Conservation (phyloP, 2,329 filamentous ascomycete genomes). For the Pochonia chlamydosporia region DNA sequence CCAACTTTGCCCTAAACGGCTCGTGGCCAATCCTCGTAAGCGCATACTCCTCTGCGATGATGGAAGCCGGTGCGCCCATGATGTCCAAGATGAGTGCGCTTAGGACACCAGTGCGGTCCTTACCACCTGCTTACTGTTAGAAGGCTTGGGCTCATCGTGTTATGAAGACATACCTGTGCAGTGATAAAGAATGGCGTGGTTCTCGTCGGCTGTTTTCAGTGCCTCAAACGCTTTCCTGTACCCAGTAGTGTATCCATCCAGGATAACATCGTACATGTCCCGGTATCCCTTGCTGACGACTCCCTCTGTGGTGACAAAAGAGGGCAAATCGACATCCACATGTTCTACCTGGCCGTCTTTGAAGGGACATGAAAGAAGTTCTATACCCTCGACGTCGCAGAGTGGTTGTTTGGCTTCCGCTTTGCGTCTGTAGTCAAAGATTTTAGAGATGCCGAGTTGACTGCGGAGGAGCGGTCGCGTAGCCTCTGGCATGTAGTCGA, state of each 20-base stretch:
- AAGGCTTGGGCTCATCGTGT: no score
- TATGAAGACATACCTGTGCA: constrained; percentile 1
- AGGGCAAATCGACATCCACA: background rate
- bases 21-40: constrained; percentile 1
- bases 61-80: background rate
- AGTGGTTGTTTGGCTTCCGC: background rate
- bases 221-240: constrained; percentile 1
- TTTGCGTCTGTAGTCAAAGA: background rate
- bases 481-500: background rate
- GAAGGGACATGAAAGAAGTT: background rate
- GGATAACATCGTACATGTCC: background rate
- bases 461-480: background rate
- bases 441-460: background rate
- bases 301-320: background rate
- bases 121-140: background rate
- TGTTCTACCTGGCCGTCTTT: background rate
- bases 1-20: background rate
- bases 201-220: background rate
- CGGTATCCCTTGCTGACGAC: background rate
- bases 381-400: background rate
- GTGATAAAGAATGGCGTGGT: background rate
- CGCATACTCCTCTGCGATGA: constrained; percentile 2
- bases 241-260: constrained; percentile 1
- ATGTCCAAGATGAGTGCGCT: background rate
- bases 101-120: constrained; percentile 1